These are phyloP conservation scores for Fusarium miscanthi DNA, from an alignment of 2,329 filamentous ascomycete species.

Conservation along the genomic window DNA sequence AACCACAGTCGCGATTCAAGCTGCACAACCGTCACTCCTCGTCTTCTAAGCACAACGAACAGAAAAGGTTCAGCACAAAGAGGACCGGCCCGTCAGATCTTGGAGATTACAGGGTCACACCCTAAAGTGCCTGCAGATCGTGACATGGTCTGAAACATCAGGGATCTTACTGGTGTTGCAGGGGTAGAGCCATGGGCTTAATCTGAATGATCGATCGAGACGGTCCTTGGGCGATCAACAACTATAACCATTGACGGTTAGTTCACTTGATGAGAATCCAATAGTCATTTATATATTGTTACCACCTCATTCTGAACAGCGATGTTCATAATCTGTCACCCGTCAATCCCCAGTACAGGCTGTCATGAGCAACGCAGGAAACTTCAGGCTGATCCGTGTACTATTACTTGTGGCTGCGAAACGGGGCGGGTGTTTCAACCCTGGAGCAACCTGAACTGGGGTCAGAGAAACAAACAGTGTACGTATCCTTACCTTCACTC, in stretches of 20 bases:
- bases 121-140: slow-evolving; percentile 38
- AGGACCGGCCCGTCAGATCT: slow-evolving; percentile 32
- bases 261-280: not conserved
- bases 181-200: slow-evolving; percentile 15
- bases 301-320: not conserved
- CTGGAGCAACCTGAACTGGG: slow-evolving; percentile 12
- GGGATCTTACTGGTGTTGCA: slow-evolving; percentile 18
- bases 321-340: not conserved
- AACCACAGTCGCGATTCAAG: not conserved
- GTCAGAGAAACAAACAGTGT: slow-evolving; percentile 25
- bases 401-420: slow-evolving; percentile 13
- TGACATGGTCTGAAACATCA: slow-evolving; percentile 27
- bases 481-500: not conserved
- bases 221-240: not conserved
- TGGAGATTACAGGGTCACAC: slow-evolving; percentile 42
- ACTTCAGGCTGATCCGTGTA: slow-evolving; percentile 23
- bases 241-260: not conserved
- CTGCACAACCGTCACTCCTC: slow-evolving; percentile 13
- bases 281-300: not conserved
- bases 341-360: not conserved
- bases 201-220: slow-evolving; percentile 13
- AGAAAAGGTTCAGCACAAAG: slow-evolving; percentile 12
- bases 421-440: slow-evolving; percentile 40
- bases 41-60: slow-evolving; percentile 20
- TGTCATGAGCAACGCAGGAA: not conserved